A percentile compares a stretch with the other conserved stretches of the same genome.
phyloP scores from a whole-genome alignment of 192 early-diverging fungal genomes.

The Kappamyces sp. region DNA sequence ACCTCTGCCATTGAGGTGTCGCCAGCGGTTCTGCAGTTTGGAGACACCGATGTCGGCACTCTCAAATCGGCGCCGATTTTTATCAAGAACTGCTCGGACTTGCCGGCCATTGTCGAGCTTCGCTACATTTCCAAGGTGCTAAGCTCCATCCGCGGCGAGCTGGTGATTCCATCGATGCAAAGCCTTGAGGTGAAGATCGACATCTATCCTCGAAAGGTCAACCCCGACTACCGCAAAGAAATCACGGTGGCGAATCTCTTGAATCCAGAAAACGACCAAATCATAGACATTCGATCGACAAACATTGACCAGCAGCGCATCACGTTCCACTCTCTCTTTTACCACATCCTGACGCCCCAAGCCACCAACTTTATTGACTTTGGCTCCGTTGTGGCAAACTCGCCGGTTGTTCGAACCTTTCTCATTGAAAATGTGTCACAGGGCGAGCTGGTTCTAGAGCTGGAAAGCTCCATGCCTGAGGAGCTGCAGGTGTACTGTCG shows the following conservation, averaged over 20 bases:
- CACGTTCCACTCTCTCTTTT: slow-evolving; percentile 94
- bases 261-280: slow-evolving; percentile 84
- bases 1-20: slow-evolving; percentile 86
- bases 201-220: slow-evolving; percentile 96
- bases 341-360: slow-evolving; percentile 77
- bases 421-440: slow-evolving; percentile 79
- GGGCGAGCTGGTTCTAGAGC: slow-evolving; percentile 36
- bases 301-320: slow-evolving; percentile 97
- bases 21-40: slow-evolving; percentile 86
- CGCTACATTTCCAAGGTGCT: slow-evolving; percentile 90
- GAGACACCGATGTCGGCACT: slow-evolving; percentile 90
- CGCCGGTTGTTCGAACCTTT: slow-evolving; percentile 70
- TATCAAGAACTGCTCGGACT: slow-evolving; percentile 80
- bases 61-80: slow-evolving; percentile 79
- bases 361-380: slow-evolving; percentile 95
- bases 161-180: slow-evolving; percentile 71
- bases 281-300: slow-evolving; percentile 83
- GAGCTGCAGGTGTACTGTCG: slow-evolving; percentile 39
- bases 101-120: slow-evolving; percentile 76
- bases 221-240: slow-evolving; percentile 95
- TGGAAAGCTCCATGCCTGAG: slow-evolving; percentile 41
- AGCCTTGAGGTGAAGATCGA: slow-evolving; percentile 79
- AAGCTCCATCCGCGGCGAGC: slow-evolving; percentile 64
- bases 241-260: slow-evolving; percentile 86
- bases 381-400: slow-evolving; percentile 79